phyloP scores from a whole-genome alignment of 345 rosid species.

The Lepidium aucheri region DNA sequence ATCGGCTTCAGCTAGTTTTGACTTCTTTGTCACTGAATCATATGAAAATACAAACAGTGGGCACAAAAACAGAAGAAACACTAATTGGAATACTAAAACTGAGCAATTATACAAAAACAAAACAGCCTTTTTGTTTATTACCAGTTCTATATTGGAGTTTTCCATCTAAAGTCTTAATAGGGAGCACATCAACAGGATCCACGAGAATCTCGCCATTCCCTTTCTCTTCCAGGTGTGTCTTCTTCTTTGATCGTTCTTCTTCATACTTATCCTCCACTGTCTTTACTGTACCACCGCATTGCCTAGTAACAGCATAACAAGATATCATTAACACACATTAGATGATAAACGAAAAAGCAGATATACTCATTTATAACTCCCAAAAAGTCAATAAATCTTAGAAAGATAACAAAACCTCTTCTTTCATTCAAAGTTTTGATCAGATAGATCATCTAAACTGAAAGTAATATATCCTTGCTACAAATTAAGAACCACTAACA shows the following conservation, averaged over 20 bases:
- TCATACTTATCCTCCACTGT: conserved; percentile 71
- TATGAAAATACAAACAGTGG: conserved; percentile 2
- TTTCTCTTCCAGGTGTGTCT: conserved; percentile 31
- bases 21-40: conserved; percentile 32
- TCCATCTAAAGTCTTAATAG: conserved; percentile 79
- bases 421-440: background rate
- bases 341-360: background rate
- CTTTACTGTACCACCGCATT: conserved; percentile 40
- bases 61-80: background rate
- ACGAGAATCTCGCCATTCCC: conserved; percentile 33
- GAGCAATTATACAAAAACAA: background rate
- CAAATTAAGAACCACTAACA: background rate
- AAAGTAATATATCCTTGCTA: background rate
- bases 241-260: conserved; percentile 53
- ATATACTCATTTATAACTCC: background rate
- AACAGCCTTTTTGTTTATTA: conserved; percentile 1
- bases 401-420: background rate
- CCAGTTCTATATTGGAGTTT: conserved; percentile 53
- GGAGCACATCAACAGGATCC: conserved; percentile 78
- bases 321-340: background rate
- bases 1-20: conserved; percentile 10
- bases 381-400: background rate
- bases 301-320: conserved; percentile 28
- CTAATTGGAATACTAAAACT: background rate
- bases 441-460: background rate